Percentiles rank a stretch among this genome's conserved stretches.
These are phyloP conservation scores for Epichloe elymi DNA, from an alignment of 2,329 filamentous ascomycete genomes.

Conservation along the genomic window DNA sequence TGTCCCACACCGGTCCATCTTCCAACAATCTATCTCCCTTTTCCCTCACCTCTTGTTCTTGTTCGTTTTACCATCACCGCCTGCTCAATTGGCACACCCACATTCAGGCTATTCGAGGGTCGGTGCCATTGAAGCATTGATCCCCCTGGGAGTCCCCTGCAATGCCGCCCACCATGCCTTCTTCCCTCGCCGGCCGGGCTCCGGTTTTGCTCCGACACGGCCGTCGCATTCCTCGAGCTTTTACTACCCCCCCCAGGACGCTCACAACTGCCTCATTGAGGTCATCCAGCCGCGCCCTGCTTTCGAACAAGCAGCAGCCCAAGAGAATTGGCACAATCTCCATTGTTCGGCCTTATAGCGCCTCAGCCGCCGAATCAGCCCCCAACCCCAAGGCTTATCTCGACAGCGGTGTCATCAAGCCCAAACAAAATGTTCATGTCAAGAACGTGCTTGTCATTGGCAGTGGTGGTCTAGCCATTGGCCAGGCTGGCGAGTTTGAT, in stretches of 20 bases:
- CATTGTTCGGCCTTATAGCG: constrained; percentile 28
- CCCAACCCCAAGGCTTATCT: constrained; percentile 80
- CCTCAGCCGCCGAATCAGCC: constrained; percentile 46
- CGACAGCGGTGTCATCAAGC: constrained; percentile 74
- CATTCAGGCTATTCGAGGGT: constrained; percentile 22
- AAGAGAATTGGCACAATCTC: constrained; percentile 37
- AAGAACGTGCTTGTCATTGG: constrained; percentile 97
- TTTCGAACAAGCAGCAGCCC: constrained; percentile 15
- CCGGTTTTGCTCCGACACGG: constrained; percentile 44
- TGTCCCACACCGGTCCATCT: constrained; percentile 9
- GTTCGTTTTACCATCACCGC: constrained; percentile 7
- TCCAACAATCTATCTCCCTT: constrained; percentile 3
- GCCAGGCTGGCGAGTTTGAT: constrained; percentile 95
- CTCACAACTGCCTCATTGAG: constrained; percentile 27
- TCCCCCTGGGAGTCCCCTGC: constrained; percentile 16
- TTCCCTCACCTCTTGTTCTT: not conserved
- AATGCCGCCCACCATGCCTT: constrained; percentile 27
- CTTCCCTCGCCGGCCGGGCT: constrained; percentile 40
- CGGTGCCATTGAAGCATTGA: constrained; percentile 24
- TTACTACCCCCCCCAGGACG: constrained; percentile 30
- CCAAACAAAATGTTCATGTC: constrained; percentile 68
- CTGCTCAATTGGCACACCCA: constrained; percentile 17
- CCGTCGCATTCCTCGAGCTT: constrained; percentile 33
- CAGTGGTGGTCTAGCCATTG: constrained; percentile 88
- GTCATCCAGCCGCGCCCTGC: constrained; percentile 19